Evolutionary conservation across 2,329 filamentous ascomycete genomes (phyloP).

Genomic region (Aspergillus candidus): DNA sequence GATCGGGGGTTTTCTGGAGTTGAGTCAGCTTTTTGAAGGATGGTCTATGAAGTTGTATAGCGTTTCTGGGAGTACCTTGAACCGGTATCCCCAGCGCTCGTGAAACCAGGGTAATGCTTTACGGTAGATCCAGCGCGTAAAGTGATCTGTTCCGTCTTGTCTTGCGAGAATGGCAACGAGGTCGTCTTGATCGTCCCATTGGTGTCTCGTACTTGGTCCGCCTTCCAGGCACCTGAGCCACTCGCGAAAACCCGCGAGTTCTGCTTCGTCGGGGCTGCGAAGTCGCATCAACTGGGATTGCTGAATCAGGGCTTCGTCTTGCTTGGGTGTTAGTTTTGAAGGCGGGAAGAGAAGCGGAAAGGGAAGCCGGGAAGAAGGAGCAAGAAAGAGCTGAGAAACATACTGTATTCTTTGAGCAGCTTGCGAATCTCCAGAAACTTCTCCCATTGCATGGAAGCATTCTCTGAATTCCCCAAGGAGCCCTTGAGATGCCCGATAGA

Average conservation of each 20-base stretch:
- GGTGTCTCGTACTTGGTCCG: neutral
- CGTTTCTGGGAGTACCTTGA: neutral
- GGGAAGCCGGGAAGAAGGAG: neutral
- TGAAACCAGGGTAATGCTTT: slow-evolving; percentile 1
- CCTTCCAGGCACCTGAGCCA: slow-evolving; percentile 2
- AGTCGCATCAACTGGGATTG: slow-evolving; percentile 5
- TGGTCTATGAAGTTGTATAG: too few relatives aligned
- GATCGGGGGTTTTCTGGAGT: slow-evolving; percentile 1
- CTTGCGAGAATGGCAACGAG: neutral
- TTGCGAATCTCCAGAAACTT: slow-evolving; percentile 5
- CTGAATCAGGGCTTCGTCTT: slow-evolving; percentile 9
- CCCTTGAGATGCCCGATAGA: slow-evolving; percentile 4
- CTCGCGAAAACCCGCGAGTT: neutral
- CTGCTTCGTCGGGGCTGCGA: slow-evolving; percentile 1
- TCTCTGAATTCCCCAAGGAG: neutral
- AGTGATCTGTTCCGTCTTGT: neutral
- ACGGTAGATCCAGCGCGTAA: slow-evolving; percentile 1
- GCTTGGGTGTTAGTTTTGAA: neutral
- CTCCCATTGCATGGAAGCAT: slow-evolving; percentile 3
- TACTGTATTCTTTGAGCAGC: slow-evolving; percentile 11
- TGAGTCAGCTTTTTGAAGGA: too few relatives aligned
- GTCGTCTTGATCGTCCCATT: slow-evolving; percentile 5
- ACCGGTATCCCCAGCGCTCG: neutral
- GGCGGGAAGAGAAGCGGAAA: neutral
- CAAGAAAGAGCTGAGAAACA: neutral